Conservation (phyloP, 495 filamentous ascomycete species). For the Tuber microsphaerosporum region DNA sequence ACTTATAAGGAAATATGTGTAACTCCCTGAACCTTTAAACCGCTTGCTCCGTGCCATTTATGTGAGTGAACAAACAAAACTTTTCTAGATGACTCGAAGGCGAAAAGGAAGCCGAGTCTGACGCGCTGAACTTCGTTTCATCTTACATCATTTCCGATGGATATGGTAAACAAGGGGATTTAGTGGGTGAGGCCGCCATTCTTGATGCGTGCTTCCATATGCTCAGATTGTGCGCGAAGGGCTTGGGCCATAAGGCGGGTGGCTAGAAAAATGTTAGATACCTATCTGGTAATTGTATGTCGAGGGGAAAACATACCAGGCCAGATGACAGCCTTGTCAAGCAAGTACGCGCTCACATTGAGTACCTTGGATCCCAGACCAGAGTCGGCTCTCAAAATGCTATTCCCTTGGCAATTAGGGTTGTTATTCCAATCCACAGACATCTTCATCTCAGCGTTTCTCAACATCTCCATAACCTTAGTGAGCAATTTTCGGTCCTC, state of each 20-base stretch:
- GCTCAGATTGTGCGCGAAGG: constrained; percentile 74
- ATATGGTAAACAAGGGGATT: neutral
- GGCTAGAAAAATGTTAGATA: constrained; percentile 51
- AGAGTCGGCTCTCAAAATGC: constrained; percentile 27
- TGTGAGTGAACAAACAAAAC: constrained; percentile 17
- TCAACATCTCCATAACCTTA: constrained; percentile 76
- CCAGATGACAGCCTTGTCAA: constrained; percentile 87
- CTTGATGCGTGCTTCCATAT: constrained; percentile 53
- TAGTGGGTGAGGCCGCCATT: constrained; percentile 23
- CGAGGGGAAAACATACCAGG: constrained; percentile 58
- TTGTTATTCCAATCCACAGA: constrained; percentile 49
- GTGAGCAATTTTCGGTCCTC: constrained; percentile 82
- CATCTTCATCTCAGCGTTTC: constrained; percentile 74
- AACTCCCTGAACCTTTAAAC: constrained; percentile 21
- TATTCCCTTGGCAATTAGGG: constrained; percentile 57
- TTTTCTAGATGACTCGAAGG: constrained; percentile 8
- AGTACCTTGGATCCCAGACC: constrained; percentile 61
- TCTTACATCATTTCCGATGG: neutral
- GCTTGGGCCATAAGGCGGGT: constrained; percentile 82
- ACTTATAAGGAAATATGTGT: constrained; percentile 18
- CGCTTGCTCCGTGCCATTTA: constrained; percentile 21
- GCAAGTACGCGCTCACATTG: constrained; percentile 76
- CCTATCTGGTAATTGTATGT: constrained; percentile 9
- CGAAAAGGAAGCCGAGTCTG: constrained; percentile 8
- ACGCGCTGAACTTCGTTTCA: constrained; percentile 1